Evolutionary conservation across 129 eudicot species (phyloP).

Genomic region (Escallonia rubra): DNA sequence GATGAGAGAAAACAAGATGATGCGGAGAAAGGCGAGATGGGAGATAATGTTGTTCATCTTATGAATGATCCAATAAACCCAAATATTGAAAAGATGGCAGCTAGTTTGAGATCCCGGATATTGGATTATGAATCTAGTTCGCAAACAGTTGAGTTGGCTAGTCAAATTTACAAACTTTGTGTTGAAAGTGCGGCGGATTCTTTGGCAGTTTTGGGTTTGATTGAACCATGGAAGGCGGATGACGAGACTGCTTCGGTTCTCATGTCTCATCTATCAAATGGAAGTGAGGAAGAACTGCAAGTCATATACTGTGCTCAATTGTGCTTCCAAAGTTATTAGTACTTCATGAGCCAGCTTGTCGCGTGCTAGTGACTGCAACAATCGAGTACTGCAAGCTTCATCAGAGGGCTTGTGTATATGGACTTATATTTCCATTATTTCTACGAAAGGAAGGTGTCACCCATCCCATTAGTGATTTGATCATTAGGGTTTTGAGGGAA

Average conservation of each 20-base stretch:
- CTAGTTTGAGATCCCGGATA: conserved; percentile 30
- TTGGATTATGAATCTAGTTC: conserved; percentile 32
- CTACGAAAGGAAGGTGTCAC: conserved; percentile 57
- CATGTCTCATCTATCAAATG: conserved; percentile 36
- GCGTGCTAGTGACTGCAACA: conserved; percentile 40
- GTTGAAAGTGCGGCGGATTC: conserved; percentile 13
- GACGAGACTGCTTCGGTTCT: conserved; percentile 59
- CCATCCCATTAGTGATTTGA: conserved; percentile 45
- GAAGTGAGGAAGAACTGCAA: conserved; percentile 39
- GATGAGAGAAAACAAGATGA: conserved; percentile 16
- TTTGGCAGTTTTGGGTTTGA: conserved; percentile 37
- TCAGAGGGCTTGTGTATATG: conserved; percentile 60
- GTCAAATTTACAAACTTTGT: conserved; percentile 48
- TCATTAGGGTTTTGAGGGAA: conserved; percentile 61
- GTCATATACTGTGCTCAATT: conserved; percentile 59
- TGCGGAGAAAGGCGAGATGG: conserved; percentile 9
- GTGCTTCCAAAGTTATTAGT: conserved; percentile 61
- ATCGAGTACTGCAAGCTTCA: conserved; percentile 65
- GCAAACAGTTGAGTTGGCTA: conserved; percentile 44
- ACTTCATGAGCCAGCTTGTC: conserved; percentile 62
- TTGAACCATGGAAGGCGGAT: conserved; percentile 65
- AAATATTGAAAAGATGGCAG: conserved; percentile 38
- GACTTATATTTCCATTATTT: conserved; percentile 54
- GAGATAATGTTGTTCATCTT: not conserved
- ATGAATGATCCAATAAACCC: conserved; percentile 28